Base-by-base conservation (phyloP, 495 filamentous ascomycete species). In the Astrothelium subdiscretum region DNA sequence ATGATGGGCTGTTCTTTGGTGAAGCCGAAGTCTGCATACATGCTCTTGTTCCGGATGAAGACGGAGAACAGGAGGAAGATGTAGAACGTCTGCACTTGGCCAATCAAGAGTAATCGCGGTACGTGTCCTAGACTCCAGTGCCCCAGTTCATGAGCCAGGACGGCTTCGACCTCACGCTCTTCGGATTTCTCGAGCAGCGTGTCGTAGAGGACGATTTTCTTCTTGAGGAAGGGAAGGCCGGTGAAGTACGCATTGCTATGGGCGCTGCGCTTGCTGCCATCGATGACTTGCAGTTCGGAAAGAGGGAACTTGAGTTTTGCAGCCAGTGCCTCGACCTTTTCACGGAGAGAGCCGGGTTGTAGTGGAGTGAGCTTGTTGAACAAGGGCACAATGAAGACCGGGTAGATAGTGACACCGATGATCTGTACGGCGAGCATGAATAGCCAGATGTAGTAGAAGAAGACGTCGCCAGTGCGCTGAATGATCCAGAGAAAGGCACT, bases 181-280 rank as follows among this genome's bases (percentile, higher is more conserved):
- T 90, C 84, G 72, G 86, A 92, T 80, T 97, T 95, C 74, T 97
- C 92, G 59, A 98, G 91, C 66, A 98, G 75, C 12, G 94, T 98
- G 70, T 98, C 94, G 69, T 95, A 98, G 71, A 98, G 95, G 67
- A 98, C 94, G 76, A 98, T 98, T 78, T 96, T 94, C 83, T 98
- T 98, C 20, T 54, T 54, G 83, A 96, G 97, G 92, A 94, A 97
- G 6, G 94, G 94, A 61, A 98, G 81, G 59, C 94, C 94, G 65
- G 94, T 96, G 77, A 98, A 98, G 76, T 97, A 98, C 52, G 94
- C 94, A 70, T 98, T 98, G 78, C 89, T 95, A 77, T 98, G 94
- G 31, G 94, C 91, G 69, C 88, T 92, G 65, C 94, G 86, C 82
- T 96, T 97, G 79, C 91, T 96, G 32, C 94, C 95, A 72, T 98